phyloP scores from a whole-genome alignment of 2,329 filamentous ascomycete genomes.

The Phyllosticta ampelicida region DNA sequence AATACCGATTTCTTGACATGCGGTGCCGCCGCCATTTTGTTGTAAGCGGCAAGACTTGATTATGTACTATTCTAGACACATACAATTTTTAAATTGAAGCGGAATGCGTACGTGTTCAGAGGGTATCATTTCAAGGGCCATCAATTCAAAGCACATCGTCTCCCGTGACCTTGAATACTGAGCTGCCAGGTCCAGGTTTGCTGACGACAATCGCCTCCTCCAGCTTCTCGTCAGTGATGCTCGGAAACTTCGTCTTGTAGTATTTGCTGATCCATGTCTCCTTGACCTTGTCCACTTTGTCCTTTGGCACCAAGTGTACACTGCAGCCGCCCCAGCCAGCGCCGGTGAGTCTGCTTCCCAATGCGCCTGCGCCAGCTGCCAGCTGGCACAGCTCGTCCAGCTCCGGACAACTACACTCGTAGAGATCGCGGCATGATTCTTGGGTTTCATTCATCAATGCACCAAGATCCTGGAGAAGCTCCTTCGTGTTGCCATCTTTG shows the following conservation, averaged over 20 bases:
- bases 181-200: constrained; percentile 64
- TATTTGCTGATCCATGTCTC: constrained; percentile 71
- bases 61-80: background rate
- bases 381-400: constrained; percentile 82
- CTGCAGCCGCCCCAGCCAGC: constrained; percentile 96
- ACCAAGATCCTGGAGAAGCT: constrained; percentile 64
- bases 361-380: constrained; percentile 65
- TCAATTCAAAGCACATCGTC: constrained; percentile 19
- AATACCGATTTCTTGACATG: background rate
- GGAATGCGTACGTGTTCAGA: background rate
- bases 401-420: constrained; percentile 86
- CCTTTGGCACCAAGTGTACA: constrained; percentile 79
- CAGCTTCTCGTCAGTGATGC: constrained; percentile 60
- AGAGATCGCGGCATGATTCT: constrained; percentile 71
- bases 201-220: constrained; percentile 78
- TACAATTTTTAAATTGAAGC: background rate
- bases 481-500: constrained; percentile 43
- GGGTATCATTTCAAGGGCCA: background rate
- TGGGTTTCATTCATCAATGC: constrained; percentile 83
- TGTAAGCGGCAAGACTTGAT: background rate
- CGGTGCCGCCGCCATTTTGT: background rate
- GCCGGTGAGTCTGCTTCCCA: constrained; percentile 78
- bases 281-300: constrained; percentile 69
- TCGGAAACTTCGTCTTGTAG: constrained; percentile 60
- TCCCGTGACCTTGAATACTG: constrained; percentile 24